phyloP scores from a whole-genome alignment of 495 filamentous ascomycete species.

The Aspergillus sclerotioniger region DNA sequence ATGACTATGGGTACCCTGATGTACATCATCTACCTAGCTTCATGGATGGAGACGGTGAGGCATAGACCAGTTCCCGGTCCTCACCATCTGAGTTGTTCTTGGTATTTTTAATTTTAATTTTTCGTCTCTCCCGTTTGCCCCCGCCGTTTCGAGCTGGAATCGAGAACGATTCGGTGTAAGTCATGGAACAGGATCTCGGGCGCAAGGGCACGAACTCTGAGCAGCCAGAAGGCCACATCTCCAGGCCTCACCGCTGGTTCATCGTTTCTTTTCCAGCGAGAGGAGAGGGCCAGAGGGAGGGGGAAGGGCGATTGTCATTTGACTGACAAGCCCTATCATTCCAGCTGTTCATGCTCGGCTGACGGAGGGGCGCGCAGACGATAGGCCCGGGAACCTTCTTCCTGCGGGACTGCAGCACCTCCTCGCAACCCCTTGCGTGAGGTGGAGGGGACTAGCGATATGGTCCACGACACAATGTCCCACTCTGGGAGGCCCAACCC shows the following conservation, averaged over 20 bases:
- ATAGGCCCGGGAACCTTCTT: slow-evolving; percentile 28
- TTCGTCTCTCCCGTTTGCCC: not conserved
- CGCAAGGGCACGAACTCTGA: slow-evolving; percentile 16
- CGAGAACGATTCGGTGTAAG: slow-evolving; percentile 16
- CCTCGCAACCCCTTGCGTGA: slow-evolving; percentile 27
- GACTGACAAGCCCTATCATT: slow-evolving; percentile 23
- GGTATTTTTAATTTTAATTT: not conserved
- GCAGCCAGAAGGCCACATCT: not conserved
- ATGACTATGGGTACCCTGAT: slow-evolving; percentile 12
- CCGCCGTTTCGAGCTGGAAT: not conserved
- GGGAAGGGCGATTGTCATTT: slow-evolving; percentile 14
- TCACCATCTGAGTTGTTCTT: not conserved
- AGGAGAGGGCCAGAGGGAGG: not conserved
- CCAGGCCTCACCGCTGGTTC: slow-evolving; percentile 24
- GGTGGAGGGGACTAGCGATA: slow-evolving; percentile 19
- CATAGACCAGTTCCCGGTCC: not conserved
- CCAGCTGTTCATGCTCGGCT: slow-evolving; percentile 20
- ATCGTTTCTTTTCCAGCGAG: not conserved
- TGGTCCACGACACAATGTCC: slow-evolving; percentile 17
- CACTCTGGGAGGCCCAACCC: slow-evolving; percentile 14
- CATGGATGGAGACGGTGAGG: slow-evolving; percentile 9
- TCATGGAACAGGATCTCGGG: slow-evolving; percentile 1
- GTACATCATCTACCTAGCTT: slow-evolving; percentile 7
- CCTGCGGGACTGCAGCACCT: slow-evolving; percentile 19
- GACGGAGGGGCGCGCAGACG: slow-evolving; percentile 12